Conservation (phyloP, 345 rosid species). For the Sisymbrium irio region DNA sequence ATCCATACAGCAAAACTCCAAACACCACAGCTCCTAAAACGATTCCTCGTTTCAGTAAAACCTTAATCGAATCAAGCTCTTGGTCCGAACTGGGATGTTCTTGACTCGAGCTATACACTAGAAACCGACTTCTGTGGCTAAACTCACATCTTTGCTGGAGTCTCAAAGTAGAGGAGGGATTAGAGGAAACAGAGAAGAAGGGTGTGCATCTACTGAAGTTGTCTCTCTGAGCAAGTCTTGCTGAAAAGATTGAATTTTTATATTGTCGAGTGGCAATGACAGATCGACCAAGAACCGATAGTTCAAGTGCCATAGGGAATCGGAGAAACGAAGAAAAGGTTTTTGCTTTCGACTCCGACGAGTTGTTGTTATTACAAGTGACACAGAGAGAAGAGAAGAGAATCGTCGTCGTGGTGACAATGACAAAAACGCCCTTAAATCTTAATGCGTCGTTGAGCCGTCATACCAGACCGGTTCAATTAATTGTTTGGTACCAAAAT, state of each 20-base stretch:
- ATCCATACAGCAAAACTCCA: slow-evolving; percentile 51
- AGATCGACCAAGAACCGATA: slow-evolving; percentile 39
- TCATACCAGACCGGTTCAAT: slow-evolving; percentile 3
- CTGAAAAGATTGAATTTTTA: slow-evolving; percentile 20
- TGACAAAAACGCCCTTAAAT: not conserved
- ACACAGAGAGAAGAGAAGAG: no score
- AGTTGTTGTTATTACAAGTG: not conserved
- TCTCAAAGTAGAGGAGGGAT: not conserved
- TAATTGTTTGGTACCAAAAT: no score
- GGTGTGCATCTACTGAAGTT: not conserved
- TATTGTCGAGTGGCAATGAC: slow-evolving; percentile 19
- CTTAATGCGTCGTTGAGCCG: not conserved
- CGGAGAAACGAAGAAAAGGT: not conserved
- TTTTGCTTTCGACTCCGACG: not conserved
- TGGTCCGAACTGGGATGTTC: slow-evolving; percentile 8
- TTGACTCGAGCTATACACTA: slow-evolving; percentile 9
- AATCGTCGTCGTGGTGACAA: no score
- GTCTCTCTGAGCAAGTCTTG: slow-evolving; percentile 12
- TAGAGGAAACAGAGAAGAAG: not conserved
- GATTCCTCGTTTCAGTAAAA: slow-evolving; percentile 44
- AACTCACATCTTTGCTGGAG: not conserved
- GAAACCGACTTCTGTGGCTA: slow-evolving; percentile 10
- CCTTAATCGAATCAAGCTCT: slow-evolving; percentile 33
- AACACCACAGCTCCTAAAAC: slow-evolving; percentile 53
- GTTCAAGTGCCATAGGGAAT: slow-evolving; percentile 39